Percentiles rank a stretch among this genome's conserved stretches.
phyloP scores from a whole-genome alignment of 75 land plant genomes.

The Picea sitchensis region DNA sequence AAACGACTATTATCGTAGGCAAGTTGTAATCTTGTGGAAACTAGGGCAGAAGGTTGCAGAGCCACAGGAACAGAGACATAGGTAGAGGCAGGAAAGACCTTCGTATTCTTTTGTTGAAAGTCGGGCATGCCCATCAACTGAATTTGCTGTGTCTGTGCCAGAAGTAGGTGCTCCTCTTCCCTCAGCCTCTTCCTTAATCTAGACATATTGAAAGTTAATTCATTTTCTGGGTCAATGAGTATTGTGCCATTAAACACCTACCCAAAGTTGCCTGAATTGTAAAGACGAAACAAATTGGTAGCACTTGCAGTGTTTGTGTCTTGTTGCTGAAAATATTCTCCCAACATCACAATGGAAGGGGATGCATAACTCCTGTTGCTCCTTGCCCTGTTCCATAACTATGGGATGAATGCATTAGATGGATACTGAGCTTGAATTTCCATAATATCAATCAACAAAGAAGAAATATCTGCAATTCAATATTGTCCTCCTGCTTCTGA shows the following conservation, averaged over 20 bases:
- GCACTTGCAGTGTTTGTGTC: neutral
- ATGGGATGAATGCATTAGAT: constrained; percentile 19
- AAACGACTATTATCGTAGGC: neutral
- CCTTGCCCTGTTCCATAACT: constrained; percentile 14
- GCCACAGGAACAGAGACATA: too few relatives aligned
- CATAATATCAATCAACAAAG: constrained; percentile 9
- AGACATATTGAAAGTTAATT: constrained; percentile 25
- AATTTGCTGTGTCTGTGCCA: constrained; percentile 5
- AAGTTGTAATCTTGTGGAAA: constrained; percentile 14
- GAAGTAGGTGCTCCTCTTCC: constrained; percentile 16
- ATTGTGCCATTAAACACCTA: constrained; percentile 17
- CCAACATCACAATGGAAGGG: neutral
- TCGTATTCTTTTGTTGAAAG: neutral
- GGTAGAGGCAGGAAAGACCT: neutral
- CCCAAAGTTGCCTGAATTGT: constrained; percentile 12
- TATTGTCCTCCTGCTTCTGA: too few relatives aligned
- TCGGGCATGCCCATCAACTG: too few relatives aligned
- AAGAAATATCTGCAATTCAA: too few relatives aligned
- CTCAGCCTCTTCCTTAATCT: constrained; percentile 27
- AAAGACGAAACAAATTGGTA: neutral
- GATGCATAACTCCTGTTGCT: too few relatives aligned
- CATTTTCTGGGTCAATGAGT: constrained; percentile 39
- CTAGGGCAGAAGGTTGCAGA: constrained; percentile 4
- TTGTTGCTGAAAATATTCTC: constrained; percentile 2
- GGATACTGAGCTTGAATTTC: constrained; percentile 45